These are phyloP conservation scores for Fusarium oxysporum DNA, from an alignment of 2,329 filamentous ascomycete species.

Conservation along the genomic window DNA sequence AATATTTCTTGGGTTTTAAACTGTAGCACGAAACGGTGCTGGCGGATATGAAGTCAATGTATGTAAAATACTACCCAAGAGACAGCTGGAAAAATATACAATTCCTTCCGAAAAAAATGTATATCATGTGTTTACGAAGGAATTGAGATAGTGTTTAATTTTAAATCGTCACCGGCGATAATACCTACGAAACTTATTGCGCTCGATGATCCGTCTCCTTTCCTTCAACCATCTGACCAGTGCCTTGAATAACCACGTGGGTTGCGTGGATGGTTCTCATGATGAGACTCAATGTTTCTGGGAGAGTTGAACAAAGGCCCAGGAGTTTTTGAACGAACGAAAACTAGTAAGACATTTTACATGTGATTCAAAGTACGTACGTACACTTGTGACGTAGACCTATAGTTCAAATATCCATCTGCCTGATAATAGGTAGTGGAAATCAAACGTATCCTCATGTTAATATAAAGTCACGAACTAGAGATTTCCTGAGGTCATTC, in stretches of 20 bases:
- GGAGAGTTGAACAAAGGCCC: not conserved
- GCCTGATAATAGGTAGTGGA: not conserved
- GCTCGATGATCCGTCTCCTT: not conserved
- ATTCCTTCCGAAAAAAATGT: no score
- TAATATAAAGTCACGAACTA: not conserved
- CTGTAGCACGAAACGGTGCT: not conserved
- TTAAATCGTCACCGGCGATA: no score
- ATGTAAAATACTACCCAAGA: not conserved
- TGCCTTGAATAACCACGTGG: not conserved
- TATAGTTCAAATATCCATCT: not conserved
- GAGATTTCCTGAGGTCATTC: not conserved
- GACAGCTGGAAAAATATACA: not conserved
- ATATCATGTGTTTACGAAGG: not conserved
- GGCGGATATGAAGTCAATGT: not conserved
- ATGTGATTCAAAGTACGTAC: not conserved
- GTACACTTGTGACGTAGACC: not conserved
- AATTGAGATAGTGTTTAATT: no score
- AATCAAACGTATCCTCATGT: not conserved
- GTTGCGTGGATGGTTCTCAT: constrained; percentile 6
- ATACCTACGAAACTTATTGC: not conserved
- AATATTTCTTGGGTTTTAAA: not conserved
- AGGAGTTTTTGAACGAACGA: not conserved
- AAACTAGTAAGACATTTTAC: not conserved
- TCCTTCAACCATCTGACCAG: not conserved
- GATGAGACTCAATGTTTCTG: not conserved